Conservation (phyloP, 1,284 basidiomycete genomes). For the Cutaneotrichosporon sp. region DNA sequence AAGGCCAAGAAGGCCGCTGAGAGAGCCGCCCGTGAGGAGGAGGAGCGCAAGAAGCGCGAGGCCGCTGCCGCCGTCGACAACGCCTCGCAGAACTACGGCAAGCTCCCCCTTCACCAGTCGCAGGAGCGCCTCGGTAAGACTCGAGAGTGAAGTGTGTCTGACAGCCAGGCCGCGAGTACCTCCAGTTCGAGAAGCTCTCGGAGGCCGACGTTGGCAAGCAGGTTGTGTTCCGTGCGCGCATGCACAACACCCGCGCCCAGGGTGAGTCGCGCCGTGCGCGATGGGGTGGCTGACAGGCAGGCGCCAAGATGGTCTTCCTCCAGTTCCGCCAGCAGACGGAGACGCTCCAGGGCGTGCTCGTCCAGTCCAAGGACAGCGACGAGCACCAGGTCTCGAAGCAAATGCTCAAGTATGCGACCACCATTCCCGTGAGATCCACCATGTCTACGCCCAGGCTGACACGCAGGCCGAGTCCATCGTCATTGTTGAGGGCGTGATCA, state of each 20-base stretch:
- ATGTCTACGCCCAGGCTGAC: slow-evolving; percentile 18
- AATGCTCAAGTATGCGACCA: slow-evolving; percentile 92
- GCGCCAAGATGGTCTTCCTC: slow-evolving; percentile 90
- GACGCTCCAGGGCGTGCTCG: slow-evolving; percentile 86
- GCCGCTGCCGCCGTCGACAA: slow-evolving; percentile 78
- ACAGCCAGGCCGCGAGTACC: slow-evolving; percentile 57
- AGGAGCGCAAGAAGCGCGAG: slow-evolving; percentile 71
- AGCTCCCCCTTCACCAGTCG: slow-evolving; percentile 89
- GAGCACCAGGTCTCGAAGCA: slow-evolving; percentile 89
- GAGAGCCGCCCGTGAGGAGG: slow-evolving; percentile 74
- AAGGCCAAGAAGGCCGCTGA: slow-evolving; percentile 89
- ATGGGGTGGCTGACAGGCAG: slow-evolving; percentile 32
- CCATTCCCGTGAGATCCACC: slow-evolving; percentile 58
- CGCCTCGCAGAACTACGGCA: slow-evolving; percentile 84
- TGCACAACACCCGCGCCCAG: slow-evolving; percentile 89
- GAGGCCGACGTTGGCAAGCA: slow-evolving; percentile 71
- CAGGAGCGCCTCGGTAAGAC: slow-evolving; percentile 61
- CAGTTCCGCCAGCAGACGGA: slow-evolving; percentile 85
- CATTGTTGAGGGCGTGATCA: slow-evolving; percentile 78
- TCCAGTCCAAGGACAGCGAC: slow-evolving; percentile 59
- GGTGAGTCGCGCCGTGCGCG: slow-evolving; percentile 57
- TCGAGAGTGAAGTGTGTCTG: neutral
- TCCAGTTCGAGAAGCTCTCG: slow-evolving; percentile 68
- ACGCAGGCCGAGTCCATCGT: slow-evolving; percentile 85
- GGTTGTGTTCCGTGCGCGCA: slow-evolving; percentile 82